Percentiles rank a stretch among this genome's conserved stretches.
These are phyloP conservation scores for Gynochthodes officinalis DNA, from an alignment of 257 asterid genomes.

Conservation along the genomic window DNA sequence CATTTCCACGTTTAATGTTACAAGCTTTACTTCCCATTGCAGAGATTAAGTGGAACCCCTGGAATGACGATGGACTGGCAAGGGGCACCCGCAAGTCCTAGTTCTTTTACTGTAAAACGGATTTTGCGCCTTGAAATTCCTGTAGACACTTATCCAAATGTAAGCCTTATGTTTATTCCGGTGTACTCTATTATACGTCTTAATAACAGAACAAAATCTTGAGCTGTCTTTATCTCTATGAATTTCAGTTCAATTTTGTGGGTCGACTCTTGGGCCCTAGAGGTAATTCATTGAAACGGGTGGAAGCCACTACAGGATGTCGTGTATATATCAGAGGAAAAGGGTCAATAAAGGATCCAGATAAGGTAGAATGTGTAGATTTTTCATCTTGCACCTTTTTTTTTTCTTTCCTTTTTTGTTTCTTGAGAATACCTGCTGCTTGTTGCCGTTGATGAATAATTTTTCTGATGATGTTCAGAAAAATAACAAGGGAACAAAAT, in stretches of 20 bases:
- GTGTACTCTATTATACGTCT: slow-evolving; percentile 4
- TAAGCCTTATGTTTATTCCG: slow-evolving; percentile 28
- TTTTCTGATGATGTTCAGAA: neutral
- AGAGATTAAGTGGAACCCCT: slow-evolving; percentile 82
- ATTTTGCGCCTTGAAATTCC: slow-evolving; percentile 96
- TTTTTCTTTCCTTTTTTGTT: slow-evolving; percentile 5
- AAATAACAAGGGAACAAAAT: no score
- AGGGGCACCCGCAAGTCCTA: slow-evolving; percentile 99
- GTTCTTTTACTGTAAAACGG: slow-evolving; percentile 83
- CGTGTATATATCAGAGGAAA: slow-evolving; percentile 96
- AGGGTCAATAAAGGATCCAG: slow-evolving; percentile 97
- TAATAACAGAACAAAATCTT: neutral
- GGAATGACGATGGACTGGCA: slow-evolving; percentile 99
- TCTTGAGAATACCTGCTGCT: neutral
- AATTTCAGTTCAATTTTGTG: slow-evolving; percentile 82
- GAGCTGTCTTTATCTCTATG: slow-evolving; percentile 10
- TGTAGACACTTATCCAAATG: slow-evolving; percentile 87
- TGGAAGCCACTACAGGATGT: slow-evolving; percentile 95
- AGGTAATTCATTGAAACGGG: slow-evolving; percentile 95
- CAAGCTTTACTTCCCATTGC: slow-evolving; percentile 20
- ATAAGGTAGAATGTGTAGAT: slow-evolving; percentile 51
- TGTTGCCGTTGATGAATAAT: no score
- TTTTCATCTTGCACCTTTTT: neutral
- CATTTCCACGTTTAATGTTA: neutral
- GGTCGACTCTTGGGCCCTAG: slow-evolving; percentile 98